phyloP scores from a whole-genome alignment of 2,329 filamentous ascomycete species.

The Ophiobolus disseminans region DNA sequence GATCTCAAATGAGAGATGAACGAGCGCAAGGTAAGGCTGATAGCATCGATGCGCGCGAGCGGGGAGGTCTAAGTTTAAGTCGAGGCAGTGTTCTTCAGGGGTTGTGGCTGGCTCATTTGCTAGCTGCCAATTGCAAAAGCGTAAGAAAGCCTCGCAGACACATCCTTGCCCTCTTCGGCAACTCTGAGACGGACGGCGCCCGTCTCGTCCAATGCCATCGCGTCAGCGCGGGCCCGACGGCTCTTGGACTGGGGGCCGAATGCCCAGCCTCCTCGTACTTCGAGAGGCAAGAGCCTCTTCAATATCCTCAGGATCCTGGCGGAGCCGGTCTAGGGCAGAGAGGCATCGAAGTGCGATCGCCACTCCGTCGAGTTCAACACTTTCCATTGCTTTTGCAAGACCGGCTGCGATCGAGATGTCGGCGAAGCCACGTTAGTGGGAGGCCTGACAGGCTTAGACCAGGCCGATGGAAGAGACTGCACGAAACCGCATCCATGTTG shows the following conservation, averaged over 20 bases:
- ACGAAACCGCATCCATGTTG: neutral
- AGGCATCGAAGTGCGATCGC: neutral
- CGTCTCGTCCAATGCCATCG: neutral
- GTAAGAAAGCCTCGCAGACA: neutral
- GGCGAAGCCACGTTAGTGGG: neutral
- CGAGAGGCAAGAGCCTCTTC: neutral
- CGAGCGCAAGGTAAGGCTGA: neutral
- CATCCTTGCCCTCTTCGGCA: neutral
- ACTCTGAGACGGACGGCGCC: neutral
- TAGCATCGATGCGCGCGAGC: neutral
- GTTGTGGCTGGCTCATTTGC: slow-evolving; percentile 1
- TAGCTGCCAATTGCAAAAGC: neutral
- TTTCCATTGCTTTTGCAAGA: neutral
- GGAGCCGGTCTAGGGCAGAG: neutral
- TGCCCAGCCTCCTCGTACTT: neutral
- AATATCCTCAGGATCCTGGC: neutral
- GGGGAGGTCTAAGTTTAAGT: slow-evolving; percentile 5
- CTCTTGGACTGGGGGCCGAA: neutral
- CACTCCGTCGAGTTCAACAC: neutral
- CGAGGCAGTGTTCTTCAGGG: slow-evolving; percentile 7
- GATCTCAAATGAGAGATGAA: neutral
- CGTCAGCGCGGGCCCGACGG: neutral
- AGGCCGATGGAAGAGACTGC: neutral
- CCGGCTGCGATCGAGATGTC: neutral
- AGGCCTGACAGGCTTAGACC: neutral